Base-by-base conservation (phyloP, 2,329 filamentous ascomycete species). In the Microcyclosporella mali region DNA sequence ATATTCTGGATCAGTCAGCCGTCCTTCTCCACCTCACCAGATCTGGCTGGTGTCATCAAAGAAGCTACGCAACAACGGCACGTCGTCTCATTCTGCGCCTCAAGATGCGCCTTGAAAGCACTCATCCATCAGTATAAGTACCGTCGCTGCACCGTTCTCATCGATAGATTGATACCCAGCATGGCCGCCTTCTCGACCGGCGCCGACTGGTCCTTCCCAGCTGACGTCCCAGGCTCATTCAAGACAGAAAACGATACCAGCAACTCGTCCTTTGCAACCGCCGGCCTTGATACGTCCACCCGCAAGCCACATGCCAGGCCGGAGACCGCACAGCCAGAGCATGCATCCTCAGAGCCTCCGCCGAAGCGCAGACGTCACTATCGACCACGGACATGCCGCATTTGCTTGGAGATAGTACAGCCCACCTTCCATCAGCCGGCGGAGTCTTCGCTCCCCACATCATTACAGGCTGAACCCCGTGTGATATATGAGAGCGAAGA, bases 381-480 rank as follows among this genome's bases (percentile, higher is more conserved):
- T 63, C 77, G 78, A 29, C 75, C 84, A 18, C 77, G 88, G 52
- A 84, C 80, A 48, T 97, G 90, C 66, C 84, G 90, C 45, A 95
- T 97, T 51, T 97, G 90, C 62, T 73, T 95, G 31, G 90, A 95
- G 52, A 72, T 73, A 47, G 73, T 85, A 17, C 67, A 70, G 45
- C 78, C 82, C 25, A 80, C 77, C n/a, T 77, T 77, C 50, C 50
- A 63, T 11, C 69, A 73, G 9, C 43, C 52, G 6, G 50, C 53
- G 12, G 68, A 72, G 4, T 70, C 72, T 6, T 72, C 78, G 6
- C 41, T 65, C 7, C 75, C 79, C 17, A 69, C 70, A 17, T 73
- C 80, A 40, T 64, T 84, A 33, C 74, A 80, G 51, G 66, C 74
- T 19, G 62, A 62, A 32, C 75, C 78, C 14, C 71, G 73, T 37